phyloP scores from a whole-genome alignment of 2,329 filamentous ascomycete species.

The Aspergillus nomiae region DNA sequence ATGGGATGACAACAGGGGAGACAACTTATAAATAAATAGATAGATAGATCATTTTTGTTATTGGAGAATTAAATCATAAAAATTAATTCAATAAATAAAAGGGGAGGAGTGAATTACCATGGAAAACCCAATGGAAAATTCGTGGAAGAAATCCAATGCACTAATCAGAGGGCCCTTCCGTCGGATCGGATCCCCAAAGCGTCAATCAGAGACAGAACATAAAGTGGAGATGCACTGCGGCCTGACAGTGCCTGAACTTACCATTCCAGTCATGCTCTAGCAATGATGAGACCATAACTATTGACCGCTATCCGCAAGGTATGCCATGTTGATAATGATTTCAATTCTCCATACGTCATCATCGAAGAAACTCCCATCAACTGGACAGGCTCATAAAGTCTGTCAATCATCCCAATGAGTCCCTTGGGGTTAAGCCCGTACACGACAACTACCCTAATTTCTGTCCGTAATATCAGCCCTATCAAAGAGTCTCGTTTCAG shows the following conservation, averaged over 20 bases:
- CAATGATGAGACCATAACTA: neutral
- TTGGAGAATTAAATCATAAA: neutral
- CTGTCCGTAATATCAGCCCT: neutral
- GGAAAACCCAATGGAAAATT: neutral
- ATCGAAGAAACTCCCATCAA: neutral
- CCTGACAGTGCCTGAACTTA: conserved; percentile 28
- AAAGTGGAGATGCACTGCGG: conserved; percentile 25
- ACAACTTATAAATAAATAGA: neutral
- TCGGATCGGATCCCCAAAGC: neutral
- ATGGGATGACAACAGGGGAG: neutral
- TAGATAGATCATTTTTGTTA: neutral
- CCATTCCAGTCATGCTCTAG: neutral
- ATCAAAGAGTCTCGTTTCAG: neutral
- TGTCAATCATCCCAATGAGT: neutral
- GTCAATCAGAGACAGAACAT: neutral
- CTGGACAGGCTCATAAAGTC: neutral
- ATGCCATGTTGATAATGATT: neutral
- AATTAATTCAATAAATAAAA: neutral
- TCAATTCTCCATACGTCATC: neutral
- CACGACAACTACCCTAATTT: neutral
- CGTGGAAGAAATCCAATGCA: conserved; percentile 4
- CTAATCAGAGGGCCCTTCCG: neutral
- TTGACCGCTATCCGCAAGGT: neutral
- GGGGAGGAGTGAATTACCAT: neutral
- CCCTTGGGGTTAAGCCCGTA: neutral